Conservation (phyloP, 1,139 yeast genomes). For the Suhomyces bokatorum region DNA sequence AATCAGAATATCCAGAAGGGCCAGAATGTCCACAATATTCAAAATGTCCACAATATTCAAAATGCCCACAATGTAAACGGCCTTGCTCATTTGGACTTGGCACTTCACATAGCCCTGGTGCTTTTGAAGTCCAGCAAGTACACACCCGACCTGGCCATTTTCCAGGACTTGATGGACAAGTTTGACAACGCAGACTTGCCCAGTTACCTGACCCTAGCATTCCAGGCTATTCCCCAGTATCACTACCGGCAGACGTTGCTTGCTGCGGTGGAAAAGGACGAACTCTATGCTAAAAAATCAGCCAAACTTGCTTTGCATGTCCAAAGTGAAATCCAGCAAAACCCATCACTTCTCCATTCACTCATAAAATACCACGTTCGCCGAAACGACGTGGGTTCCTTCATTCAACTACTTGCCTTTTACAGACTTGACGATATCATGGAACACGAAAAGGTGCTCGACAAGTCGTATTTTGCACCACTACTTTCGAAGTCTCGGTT, state of each 20-base stretch:
- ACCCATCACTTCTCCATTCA: conserved; percentile 31
- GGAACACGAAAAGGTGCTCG: conserved; percentile 26
- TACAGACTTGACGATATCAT: conserved; percentile 32
- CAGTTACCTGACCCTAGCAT: conserved; percentile 32
- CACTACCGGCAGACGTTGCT: conserved; percentile 24
- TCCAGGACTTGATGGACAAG: conserved; percentile 28
- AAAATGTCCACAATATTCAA: too few relatives aligned
- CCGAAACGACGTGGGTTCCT: conserved; percentile 22
- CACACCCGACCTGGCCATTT: conserved; percentile 29
- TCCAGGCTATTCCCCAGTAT: conserved; percentile 26
- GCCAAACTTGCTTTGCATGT: conserved; percentile 24
- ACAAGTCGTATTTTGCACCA: conserved; percentile 21
- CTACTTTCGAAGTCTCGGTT: conserved; percentile 35
- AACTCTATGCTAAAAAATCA: background rate
- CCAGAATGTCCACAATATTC: too few relatives aligned
- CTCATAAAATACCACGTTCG: conserved; percentile 29
- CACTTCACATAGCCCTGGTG: conserved; percentile 19
- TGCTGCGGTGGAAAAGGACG: conserved; percentile 11
- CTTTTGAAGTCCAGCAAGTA: conserved; percentile 20
- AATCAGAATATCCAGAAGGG: too few relatives aligned
- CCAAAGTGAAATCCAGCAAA: conserved; percentile 22
- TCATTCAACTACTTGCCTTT: conserved; percentile 30
- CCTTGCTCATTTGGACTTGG: conserved; percentile 25
- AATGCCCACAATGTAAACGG: too few relatives aligned
- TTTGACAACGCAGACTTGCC: conserved; percentile 24